These are phyloP conservation scores for Euphrasia arctica DNA, from an alignment of 305 asterid genomes.

Conservation along the genomic window DNA sequence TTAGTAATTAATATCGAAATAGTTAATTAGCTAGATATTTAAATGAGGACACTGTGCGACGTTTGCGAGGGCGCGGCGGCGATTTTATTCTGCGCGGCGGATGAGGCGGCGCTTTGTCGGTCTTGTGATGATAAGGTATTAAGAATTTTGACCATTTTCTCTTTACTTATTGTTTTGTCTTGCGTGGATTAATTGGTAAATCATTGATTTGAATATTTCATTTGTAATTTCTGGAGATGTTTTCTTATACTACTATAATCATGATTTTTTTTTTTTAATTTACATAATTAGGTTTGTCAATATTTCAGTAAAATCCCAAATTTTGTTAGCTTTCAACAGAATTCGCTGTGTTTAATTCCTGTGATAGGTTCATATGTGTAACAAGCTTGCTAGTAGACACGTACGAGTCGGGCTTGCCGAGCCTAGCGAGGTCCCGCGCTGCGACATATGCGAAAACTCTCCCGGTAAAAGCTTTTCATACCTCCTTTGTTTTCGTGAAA, in stretches of 20 bases:
- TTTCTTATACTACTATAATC: not conserved
- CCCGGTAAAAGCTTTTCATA: constrained; percentile 52
- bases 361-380: constrained; percentile 88
- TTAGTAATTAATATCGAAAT: not conserved
- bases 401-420: constrained; percentile 96
- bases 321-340: not conserved
- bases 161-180: too few relatives aligned
- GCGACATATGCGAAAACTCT: constrained; percentile 91
- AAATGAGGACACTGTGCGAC: constrained; percentile 87
- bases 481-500: constrained; percentile 22
- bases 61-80: constrained; percentile 96
- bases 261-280: not conserved
- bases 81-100: constrained; percentile 88
- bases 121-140: constrained; percentile 81
- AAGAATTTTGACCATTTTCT: not conserved
- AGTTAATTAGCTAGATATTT: not conserved
- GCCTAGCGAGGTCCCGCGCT: constrained; percentile 75
- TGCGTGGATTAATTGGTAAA: not conserved
- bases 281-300: not conserved
- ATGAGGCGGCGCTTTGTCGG: constrained; percentile 92
- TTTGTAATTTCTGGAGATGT: not conserved
- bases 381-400: constrained; percentile 96
- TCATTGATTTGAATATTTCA: too few relatives aligned
- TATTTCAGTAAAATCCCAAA: too few relatives aligned
- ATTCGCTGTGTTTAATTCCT: not conserved